Evolutionary conservation across 352 stramenopile species (phyloP), one percentile per base, ranked within the genome.

Genomic region (Globisporangium radiosum): DNA sequence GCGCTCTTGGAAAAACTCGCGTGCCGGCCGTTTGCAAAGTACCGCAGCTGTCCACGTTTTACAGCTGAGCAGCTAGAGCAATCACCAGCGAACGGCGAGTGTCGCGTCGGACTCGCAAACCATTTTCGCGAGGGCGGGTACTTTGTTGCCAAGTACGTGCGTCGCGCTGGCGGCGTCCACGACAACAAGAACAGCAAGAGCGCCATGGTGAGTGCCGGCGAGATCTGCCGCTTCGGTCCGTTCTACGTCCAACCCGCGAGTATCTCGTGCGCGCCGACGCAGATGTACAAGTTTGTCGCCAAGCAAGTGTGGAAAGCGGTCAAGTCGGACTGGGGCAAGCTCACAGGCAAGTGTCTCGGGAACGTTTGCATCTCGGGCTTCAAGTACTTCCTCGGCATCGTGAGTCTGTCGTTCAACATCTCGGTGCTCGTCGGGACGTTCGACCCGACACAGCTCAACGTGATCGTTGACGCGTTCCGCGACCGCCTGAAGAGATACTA

Each of bases 371-470:
- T 86, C 13, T 52, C 65, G 3, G 11, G 70, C 5, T 3, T 72
- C 54, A 86, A 86, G 57, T 84, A 84, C 60, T 74, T 84, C 44
- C 53, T 86, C 13, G 60, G 62, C 0, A 63, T 86, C 14, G 59
- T 86, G 47, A 82, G 69, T 72, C 71, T 86, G 47, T 84, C 73
- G 4, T 86, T 86, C 74, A 86, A 86, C 68, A 70, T 86, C 33
- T 73, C 66, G 1, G 71, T 86, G 44, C 56, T 86, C 7, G 64
- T 68, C 1, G 66, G 57, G 0, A 72, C 72, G 40, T 78, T 83
- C 7, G 42, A 70, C 13, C 15, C 47, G 4, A 5, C 3, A 0
- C 52, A 57, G 1, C 25, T 83, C 3, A 39, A 60, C 2, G n/a
- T n/a, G 5, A 37, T 81, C 40, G 40, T 80, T 17, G 5, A 49